phyloP scores from a whole-genome alignment of 108 stramenopile species.

The Skeletonema potamos region DNA sequence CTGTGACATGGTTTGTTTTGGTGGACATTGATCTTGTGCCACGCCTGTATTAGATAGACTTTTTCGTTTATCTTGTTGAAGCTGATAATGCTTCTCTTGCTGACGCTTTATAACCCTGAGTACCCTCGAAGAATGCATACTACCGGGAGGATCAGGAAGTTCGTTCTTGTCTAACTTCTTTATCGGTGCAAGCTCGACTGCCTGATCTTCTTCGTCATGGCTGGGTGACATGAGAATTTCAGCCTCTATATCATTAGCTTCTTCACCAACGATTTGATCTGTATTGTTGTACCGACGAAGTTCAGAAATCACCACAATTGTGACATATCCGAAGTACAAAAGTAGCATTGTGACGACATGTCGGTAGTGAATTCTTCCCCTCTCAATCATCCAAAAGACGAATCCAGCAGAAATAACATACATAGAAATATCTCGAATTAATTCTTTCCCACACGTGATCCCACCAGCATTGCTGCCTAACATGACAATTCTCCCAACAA shows the following conservation, averaged over 20 bases:
- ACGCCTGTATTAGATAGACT: background rate
- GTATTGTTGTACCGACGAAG: conserved; percentile 27
- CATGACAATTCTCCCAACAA: conserved; percentile 51
- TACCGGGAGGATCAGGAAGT: conserved; percentile 11
- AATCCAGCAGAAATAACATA: conserved; percentile 16
- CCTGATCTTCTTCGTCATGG: conserved; percentile 21
- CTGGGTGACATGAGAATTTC: background rate
- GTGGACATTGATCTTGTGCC: background rate
- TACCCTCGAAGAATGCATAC: conserved; percentile 22
- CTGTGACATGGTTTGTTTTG: background rate
- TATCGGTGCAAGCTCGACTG: background rate
- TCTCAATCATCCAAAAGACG: conserved; percentile 18
- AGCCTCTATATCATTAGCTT: conserved; percentile 1
- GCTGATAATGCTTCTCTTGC: conserved; percentile 1
- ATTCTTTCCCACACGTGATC: conserved; percentile 36
- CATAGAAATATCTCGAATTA: conserved; percentile 41
- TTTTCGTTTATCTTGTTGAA: background rate
- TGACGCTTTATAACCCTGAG: conserved; percentile 16
- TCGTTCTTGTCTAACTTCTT: background rate
- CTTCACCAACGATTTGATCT: background rate
- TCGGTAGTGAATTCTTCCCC: conserved; percentile 18
- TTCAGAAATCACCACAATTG: conserved; percentile 26
- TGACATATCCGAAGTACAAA: conserved; percentile 34
- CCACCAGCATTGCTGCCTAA: conserved; percentile 16
- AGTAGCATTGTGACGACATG: conserved; percentile 20